A percentile compares a stretch with the other conserved stretches of the same genome.
Evolutionary conservation across 306 rosid genomes (phyloP).

Genomic region (Lathyrus aphaca): DNA sequence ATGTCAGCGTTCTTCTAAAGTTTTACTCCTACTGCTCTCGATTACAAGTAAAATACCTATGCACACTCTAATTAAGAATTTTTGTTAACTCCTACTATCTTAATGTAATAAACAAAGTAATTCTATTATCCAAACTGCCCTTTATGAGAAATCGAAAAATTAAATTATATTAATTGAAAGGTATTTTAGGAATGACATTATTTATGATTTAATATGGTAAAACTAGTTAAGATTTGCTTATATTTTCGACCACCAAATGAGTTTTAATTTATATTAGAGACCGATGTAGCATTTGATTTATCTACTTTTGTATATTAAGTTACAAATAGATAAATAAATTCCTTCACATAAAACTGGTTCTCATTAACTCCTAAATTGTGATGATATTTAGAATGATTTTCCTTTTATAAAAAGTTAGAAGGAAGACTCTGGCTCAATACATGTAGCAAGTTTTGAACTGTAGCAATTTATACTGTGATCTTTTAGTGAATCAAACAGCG

Average conservation of each 20-base stretch:
- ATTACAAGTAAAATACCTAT: not conserved
- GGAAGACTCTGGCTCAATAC: conserved; percentile 9
- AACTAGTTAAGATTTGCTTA: not conserved
- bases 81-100: not conserved
- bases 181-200: not conserved
- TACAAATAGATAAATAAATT: conserved; percentile 3
- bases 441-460: conserved; percentile 18
- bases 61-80: not conserved
- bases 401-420: not conserved
- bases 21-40: not conserved
- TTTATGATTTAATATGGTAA: not conserved
- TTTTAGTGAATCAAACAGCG: not conserved
- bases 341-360: conserved; percentile 3
- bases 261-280: not conserved
- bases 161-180: not conserved
- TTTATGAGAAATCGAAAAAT: not conserved
- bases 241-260: conserved; percentile 1
- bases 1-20: conserved; percentile 21
- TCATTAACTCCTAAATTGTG: conserved; percentile 11
- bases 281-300: not conserved
- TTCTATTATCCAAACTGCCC: not conserved
- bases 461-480: conserved; percentile 4
- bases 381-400: conserved; percentile 22
- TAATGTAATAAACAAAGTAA: not conserved
- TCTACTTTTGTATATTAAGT: conserved; percentile 4